Conservation (phyloP, 83 land plant species). For the Picea mariana region DNA sequence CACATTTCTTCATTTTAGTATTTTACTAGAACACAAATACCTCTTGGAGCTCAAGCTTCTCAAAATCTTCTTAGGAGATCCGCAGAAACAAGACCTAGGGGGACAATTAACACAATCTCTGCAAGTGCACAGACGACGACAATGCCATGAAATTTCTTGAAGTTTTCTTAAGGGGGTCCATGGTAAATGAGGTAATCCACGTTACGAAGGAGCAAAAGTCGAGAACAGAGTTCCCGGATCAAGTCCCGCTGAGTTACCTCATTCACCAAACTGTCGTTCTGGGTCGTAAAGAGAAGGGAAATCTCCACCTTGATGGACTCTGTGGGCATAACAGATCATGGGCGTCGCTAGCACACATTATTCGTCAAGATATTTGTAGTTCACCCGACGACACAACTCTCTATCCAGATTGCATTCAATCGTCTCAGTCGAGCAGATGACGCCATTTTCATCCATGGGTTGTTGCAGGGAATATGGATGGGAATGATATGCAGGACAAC, state of each 20-base stretch:
- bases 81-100: too few relatives aligned
- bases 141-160: too few relatives aligned
- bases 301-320: neutral
- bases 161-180: neutral
- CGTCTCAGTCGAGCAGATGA: neutral
- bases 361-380: neutral
- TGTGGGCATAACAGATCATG: neutral
- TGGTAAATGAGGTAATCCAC: neutral
- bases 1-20: too few relatives aligned
- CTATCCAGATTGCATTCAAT: neutral
- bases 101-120: too few relatives aligned
- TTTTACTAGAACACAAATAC: too few relatives aligned
- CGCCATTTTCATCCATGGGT: too few relatives aligned
- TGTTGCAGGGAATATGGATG: too few relatives aligned
- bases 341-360: neutral
- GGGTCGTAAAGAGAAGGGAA: neutral
- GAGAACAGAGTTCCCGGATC: neutral
- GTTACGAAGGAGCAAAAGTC: neutral
- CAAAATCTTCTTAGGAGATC: too few relatives aligned
- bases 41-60: too few relatives aligned
- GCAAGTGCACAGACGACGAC: too few relatives aligned
- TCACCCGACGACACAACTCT: neutral
- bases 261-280: neutral
- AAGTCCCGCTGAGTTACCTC: neutral
- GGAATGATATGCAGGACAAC: too few relatives aligned